Base-by-base conservation (phyloP, 2,329 filamentous ascomycete species). In the Fusarium stilboides region DNA sequence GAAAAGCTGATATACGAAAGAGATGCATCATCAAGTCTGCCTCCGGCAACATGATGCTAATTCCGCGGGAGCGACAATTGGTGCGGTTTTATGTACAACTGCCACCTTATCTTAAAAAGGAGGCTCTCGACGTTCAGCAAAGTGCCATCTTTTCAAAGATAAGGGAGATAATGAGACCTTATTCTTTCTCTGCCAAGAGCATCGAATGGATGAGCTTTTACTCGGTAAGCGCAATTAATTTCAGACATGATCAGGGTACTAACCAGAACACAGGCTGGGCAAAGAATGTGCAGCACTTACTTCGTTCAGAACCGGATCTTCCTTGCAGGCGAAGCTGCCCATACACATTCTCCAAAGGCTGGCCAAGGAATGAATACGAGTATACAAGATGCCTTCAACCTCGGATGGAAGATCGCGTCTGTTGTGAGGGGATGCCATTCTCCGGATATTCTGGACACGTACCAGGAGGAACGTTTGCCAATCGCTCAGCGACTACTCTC, bases 381-480 rank as follows among this genome's bases (percentile, higher is more conserved):
- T 3, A 46, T 55, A 34, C 51, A 55, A 15, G 51, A 55, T 10
- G 51, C 51, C 1, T 55, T 46, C 9, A 55, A 55, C n/a, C 40
- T 55, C 10, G 51, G 40, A 0, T 55, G 51, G 51, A 55, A 55
- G 31, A 6, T 55, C 10, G 51, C 51, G 19, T 55, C 44, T 10
- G 51, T 55, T 6, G 31, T 46, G 17, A 46, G 36, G 9, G 31
- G 51, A 1, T 36, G 44, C 9, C 40, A 44, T 26, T 15, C 20
- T 7, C 40, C 51, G 5, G 7, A 34, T 3, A 24, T 55, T 13
- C 17, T 55, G 6, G 20, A 55, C n/a, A 55, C 51, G 24, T 55
- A 55, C n/a, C 44, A 37, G 5, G 15, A 24, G 1, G 51, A 55
- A 24, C 51, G 51, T 3, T n/a, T 46, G 7, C 51, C 5, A 26